Evolutionary conservation across 2,329 filamentous ascomycete species (phyloP).

Genomic region (Apiospora arundinis): DNA sequence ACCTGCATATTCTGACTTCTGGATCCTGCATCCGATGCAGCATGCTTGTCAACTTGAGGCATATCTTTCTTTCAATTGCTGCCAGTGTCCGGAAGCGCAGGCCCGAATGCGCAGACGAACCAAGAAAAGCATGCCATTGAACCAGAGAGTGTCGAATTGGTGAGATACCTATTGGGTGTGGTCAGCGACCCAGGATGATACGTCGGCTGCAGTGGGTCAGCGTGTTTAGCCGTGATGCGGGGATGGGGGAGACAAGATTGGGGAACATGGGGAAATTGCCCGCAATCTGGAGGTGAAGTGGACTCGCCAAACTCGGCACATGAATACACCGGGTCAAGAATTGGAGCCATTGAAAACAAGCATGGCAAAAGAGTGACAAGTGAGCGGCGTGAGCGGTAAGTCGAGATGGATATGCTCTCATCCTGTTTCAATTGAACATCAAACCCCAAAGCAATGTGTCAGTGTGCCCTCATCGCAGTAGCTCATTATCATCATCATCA

Average conservation of each 20-base stretch:
- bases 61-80: background rate
- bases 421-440: background rate
- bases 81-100: background rate
- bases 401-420: background rate
- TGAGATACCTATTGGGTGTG: background rate
- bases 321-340: background rate
- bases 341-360: background rate
- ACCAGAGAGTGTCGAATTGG: background rate
- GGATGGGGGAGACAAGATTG: conserved; percentile 3
- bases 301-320: conserved; percentile 7
- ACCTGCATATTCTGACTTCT: background rate
- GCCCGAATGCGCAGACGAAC: background rate
- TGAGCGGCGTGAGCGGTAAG: no score
- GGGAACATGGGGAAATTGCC: conserved; percentile 17
- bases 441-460: background rate
- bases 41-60: background rate
- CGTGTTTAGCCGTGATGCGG: conserved; percentile 19
- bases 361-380: background rate
- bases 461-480: no score
- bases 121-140: background rate
- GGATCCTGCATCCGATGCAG: background rate
- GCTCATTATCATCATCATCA: no score
- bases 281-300: background rate
- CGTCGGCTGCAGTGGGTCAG: background rate
- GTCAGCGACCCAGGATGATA: background rate